phyloP scores from a whole-genome alignment of 805 yeast genomes.

The Ogataea methylovora region DNA sequence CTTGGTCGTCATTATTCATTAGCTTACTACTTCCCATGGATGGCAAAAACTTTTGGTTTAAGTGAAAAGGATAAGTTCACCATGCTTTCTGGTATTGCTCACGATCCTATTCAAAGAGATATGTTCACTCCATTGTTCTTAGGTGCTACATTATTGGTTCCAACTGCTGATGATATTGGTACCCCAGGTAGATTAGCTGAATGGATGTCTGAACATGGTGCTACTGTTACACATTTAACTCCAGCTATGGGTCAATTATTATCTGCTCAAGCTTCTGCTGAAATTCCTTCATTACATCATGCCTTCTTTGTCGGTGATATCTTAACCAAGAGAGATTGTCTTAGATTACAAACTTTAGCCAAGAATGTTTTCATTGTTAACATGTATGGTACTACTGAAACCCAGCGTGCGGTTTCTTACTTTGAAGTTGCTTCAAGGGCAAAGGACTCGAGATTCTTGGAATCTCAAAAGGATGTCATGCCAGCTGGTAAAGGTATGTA shows the following conservation, averaged over 20 bases:
- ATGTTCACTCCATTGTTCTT: constrained; percentile 96
- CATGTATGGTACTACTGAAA: constrained; percentile 99
- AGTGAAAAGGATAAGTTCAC: constrained; percentile 82
- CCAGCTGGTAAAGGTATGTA: constrained; percentile 99
- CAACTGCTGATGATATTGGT: constrained; percentile 96
- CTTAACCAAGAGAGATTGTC: constrained; percentile 93
- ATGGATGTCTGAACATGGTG: constrained; percentile 90
- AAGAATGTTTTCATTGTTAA: constrained; percentile 85
- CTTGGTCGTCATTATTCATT: constrained; percentile 94
- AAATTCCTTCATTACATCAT: constrained; percentile 80
- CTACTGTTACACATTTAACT: constrained; percentile 94
- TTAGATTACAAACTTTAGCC: constrained; percentile 86
- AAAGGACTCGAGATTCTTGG: constrained; percentile 65
- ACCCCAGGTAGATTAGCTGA: constrained; percentile 97
- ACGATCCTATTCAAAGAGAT: constrained; percentile 98
- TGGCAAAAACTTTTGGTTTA: constrained; percentile 79
- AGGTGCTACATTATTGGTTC: constrained; percentile 90
- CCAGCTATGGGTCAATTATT: constrained; percentile 99
- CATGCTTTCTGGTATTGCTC: constrained; percentile 98
- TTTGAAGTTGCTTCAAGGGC: constrained; percentile 76
- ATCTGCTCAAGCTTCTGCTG: constrained; percentile 89
- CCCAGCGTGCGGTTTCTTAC: constrained; percentile 96
- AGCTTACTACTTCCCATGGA: constrained; percentile 98
- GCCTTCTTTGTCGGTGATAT: constrained; percentile 99
- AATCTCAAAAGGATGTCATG: constrained; percentile 86